phyloP scores from a whole-genome alignment of 768 basidiomycete species.

The Amanita rimosa region DNA sequence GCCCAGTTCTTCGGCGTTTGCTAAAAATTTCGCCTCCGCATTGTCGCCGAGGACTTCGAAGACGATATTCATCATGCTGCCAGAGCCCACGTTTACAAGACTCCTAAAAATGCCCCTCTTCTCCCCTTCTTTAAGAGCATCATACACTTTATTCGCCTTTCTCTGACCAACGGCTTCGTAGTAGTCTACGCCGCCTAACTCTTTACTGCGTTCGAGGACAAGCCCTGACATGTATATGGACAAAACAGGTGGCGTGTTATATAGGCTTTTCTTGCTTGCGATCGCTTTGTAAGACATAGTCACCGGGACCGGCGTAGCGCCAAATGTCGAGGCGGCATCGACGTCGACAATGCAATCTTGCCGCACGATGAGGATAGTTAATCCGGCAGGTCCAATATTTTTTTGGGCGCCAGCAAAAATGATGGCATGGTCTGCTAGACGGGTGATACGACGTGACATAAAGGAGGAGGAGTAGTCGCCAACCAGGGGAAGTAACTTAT shows the following conservation, averaged over 20 bases:
- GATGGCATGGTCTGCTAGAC: slow-evolving; percentile 81
- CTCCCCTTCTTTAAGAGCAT: slow-evolving; percentile 58
- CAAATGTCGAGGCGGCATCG: slow-evolving; percentile 63
- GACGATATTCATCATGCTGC: slow-evolving; percentile 95
- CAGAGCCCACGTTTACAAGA: slow-evolving; percentile 63
- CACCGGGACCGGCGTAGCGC: slow-evolving; percentile 65
- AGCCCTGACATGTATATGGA: slow-evolving; percentile 84
- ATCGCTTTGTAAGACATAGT: slow-evolving; percentile 77
- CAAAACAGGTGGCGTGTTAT: slow-evolving; percentile 91
- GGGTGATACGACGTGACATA: slow-evolving; percentile 88
- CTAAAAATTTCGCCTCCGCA: slow-evolving; percentile 62
- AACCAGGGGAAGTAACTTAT: slow-evolving; percentile 66
- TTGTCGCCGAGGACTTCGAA: slow-evolving; percentile 73
- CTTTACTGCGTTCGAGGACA: slow-evolving; percentile 62
- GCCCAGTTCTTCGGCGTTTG: slow-evolving; percentile 66
- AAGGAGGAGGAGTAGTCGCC: slow-evolving; percentile 96
- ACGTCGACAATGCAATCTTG: slow-evolving; percentile 90
- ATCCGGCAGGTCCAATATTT: slow-evolving; percentile 90
- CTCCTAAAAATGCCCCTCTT: slow-evolving; percentile 54
- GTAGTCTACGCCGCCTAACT: slow-evolving; percentile 53
- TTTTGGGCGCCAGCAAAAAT: slow-evolving; percentile 98
- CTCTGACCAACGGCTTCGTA: slow-evolving; percentile 54
- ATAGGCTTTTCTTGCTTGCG: slow-evolving; percentile 64
- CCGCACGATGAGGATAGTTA: slow-evolving; percentile 90
- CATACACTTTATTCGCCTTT: slow-evolving; percentile 76